A percentile compares a stretch with the other conserved stretches of the same genome.
These are phyloP conservation scores for Candida sp. DNA, from an alignment of 1,139 yeast genomes.

Conservation along the genomic window DNA sequence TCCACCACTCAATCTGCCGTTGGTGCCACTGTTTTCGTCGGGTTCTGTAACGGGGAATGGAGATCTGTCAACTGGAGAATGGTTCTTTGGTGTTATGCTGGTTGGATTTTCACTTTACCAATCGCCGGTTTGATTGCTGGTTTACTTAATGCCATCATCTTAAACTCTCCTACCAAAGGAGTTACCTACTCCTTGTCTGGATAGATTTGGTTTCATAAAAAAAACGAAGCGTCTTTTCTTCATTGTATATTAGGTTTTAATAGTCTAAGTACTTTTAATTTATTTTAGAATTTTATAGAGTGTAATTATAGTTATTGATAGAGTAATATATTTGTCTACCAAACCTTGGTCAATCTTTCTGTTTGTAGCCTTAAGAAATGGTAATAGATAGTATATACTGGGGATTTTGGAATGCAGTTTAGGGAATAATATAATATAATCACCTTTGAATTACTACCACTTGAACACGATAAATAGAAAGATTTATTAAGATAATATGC, in stretches of 20 bases:
- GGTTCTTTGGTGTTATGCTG: conserved; percentile 67
- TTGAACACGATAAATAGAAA: too few species aligned
- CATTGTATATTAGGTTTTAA: not conserved
- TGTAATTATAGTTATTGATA: not conserved
- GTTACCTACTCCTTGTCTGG: conserved; percentile 20
- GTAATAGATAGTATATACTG: too few species aligned
- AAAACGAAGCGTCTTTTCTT: not conserved
- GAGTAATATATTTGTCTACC: not conserved
- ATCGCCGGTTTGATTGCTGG: conserved; percentile 75
- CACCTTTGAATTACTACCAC: too few species aligned
- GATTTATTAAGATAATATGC: too few species aligned
- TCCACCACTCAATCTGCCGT: conserved; percentile 82
- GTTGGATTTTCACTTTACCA: conserved; percentile 75
- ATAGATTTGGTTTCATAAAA: not conserved
- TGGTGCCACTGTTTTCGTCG: conserved; percentile 77
- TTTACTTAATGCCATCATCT: conserved; percentile 57
- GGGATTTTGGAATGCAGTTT: too few species aligned
- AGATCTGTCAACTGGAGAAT: conserved; percentile 76
- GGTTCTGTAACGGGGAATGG: conserved; percentile 63
- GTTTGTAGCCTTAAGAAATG: not conserved
- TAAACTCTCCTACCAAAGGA: conserved; percentile 62
- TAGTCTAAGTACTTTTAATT: not conserved
- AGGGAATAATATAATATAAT: too few species aligned
- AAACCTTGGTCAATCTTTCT: not conserved
- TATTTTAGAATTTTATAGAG: not conserved